These are phyloP conservation scores for Colletotrichum lupini DNA, from an alignment of 2,329 filamentous ascomycete species.

Conservation along the genomic window DNA sequence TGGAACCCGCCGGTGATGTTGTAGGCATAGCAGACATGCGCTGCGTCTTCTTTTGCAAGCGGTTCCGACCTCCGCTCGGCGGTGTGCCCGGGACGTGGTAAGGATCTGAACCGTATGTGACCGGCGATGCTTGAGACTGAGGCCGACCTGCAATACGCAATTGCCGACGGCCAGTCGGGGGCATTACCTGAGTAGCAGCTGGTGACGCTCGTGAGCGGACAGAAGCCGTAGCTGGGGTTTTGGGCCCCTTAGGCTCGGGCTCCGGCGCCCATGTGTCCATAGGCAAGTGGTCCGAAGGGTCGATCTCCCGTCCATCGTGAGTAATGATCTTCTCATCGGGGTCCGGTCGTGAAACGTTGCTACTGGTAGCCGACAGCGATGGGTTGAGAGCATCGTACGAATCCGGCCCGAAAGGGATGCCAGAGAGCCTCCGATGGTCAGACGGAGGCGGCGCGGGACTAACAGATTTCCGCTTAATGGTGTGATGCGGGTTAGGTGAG, in stretches of 20 bases:
- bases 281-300: constrained; percentile 84
- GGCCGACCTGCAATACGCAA: constrained; percentile 63
- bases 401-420: constrained; percentile 79
- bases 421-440: constrained; percentile 64
- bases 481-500: constrained; percentile 60
- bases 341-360: constrained; percentile 47
- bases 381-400: constrained; percentile 81
- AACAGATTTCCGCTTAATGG: constrained; percentile 77
- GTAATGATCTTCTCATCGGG: constrained; percentile 78
- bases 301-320: constrained; percentile 79
- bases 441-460: constrained; percentile 72
- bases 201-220: constrained; percentile 54
- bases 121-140: constrained; percentile 55
- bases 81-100: constrained; percentile 46
- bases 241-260: constrained; percentile 64
- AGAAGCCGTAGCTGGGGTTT: constrained; percentile 41
- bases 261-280: constrained; percentile 83
- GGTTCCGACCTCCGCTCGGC: constrained; percentile 60
- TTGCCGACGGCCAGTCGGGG: constrained; percentile 61
- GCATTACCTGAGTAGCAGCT: constrained; percentile 64
- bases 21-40: constrained; percentile 55
- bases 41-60: constrained; percentile 73
- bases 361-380: constrained; percentile 44
- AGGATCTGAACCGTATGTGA: constrained; percentile 42
- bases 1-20: constrained; percentile 51